These are phyloP conservation scores for Orbilia javanica DNA, from an alignment of 2,329 filamentous ascomycete genomes.

Conservation along the genomic window DNA sequence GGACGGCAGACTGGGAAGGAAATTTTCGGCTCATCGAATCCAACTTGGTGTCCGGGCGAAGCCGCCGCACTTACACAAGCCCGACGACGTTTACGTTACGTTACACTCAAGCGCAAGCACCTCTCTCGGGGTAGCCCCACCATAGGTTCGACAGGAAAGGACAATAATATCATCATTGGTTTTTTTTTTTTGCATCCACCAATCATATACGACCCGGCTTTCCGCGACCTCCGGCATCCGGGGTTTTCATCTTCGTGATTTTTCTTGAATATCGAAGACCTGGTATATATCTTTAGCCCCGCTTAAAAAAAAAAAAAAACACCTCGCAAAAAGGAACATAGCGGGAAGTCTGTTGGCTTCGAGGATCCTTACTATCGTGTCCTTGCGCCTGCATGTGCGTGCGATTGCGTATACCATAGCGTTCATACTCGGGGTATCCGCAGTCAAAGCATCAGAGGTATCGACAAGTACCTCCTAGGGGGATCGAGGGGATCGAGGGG, in stretches of 20 bases:
- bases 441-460: background rate
- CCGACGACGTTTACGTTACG: background rate
- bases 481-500: conserved; percentile 24
- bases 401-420: conserved; percentile 5
- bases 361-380: background rate
- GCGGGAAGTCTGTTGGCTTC: background rate
- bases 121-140: background rate
- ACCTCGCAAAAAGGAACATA: background rate
- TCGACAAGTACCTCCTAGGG: background rate
- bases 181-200: conserved; percentile 9
- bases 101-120: no score
- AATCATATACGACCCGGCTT: conserved; percentile 31
- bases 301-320: background rate
- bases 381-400: conserved; percentile 3
- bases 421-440: background rate
- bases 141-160: background rate
- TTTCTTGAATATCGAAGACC: conserved; percentile 13
- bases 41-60: conserved; percentile 24
- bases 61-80: conserved; percentile 33
- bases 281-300: background rate
- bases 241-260: conserved; percentile 15
- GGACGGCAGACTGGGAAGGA: background rate
- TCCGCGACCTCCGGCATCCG: conserved; percentile 47
- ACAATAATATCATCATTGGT: conserved; percentile 10
- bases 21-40: background rate